phyloP scores from a whole-genome alignment of 805 yeast genomes.

The Komagataella populi region DNA sequence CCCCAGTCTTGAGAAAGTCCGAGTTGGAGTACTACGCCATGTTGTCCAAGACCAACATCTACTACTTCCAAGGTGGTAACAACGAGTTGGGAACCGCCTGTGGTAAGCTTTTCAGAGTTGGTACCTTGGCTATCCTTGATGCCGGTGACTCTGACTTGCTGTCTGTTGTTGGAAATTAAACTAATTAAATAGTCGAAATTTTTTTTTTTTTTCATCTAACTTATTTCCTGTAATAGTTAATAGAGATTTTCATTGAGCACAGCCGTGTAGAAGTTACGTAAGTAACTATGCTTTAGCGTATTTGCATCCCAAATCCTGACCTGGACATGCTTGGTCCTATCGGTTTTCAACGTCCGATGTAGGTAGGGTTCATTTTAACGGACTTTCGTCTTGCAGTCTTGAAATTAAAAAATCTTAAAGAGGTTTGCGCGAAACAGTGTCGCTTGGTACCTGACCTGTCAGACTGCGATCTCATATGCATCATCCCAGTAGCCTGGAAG shows the following conservation, averaged over 20 bases:
- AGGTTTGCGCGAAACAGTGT: too few species aligned
- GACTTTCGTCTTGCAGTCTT: too few species aligned
- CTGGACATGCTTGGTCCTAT: too few species aligned
- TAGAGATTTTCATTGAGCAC: background rate
- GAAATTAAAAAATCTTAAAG: too few species aligned
- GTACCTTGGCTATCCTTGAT: conserved; percentile 89
- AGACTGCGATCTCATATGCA: too few species aligned
- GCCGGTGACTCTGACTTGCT: conserved; percentile 99
- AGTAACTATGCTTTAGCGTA: too few species aligned
- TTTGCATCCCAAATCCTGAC: too few species aligned
- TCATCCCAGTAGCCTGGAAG: too few species aligned
- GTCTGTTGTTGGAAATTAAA: conserved; percentile 29
- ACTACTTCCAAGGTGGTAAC: conserved; percentile 99
- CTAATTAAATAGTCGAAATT: background rate
- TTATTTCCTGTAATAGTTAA: background rate
- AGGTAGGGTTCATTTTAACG: too few species aligned
- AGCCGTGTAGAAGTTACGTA: background rate
- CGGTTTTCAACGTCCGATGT: too few species aligned
- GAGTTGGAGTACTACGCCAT: conserved; percentile 99
- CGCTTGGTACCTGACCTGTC: too few species aligned
- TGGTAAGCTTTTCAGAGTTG: conserved; percentile 99
- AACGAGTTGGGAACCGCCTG: conserved; percentile 99
- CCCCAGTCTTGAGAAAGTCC: conserved; percentile 99
- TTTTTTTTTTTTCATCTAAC: background rate
- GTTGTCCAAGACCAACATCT: conserved; percentile 93